phyloP scores from a whole-genome alignment of 2,329 filamentous ascomycete species.

The Cadophora malorum region DNA sequence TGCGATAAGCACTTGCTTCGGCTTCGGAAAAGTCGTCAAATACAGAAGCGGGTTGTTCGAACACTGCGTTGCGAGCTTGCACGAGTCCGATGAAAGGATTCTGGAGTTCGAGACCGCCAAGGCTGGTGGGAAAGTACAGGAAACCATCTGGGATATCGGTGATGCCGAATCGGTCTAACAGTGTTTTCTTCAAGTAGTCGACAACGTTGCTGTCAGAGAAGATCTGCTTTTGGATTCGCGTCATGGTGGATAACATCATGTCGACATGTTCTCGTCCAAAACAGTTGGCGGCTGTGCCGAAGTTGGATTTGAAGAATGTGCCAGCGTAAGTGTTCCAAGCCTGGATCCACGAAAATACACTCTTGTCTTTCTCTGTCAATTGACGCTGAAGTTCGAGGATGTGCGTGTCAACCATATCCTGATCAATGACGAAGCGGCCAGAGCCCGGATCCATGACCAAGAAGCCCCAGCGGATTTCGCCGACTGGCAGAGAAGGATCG shows the following conservation, averaged over 20 bases:
- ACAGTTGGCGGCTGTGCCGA: conserved; percentile 60
- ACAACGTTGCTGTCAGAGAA: conserved; percentile 54
- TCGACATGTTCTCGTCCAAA: conserved; percentile 62
- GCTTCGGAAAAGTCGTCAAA: conserved; percentile 43
- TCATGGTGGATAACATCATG: conserved; percentile 58
- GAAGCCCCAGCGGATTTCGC: conserved; percentile 65
- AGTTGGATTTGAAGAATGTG: conserved; percentile 63
- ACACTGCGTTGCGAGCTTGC: conserved; percentile 41
- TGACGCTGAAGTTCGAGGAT: conserved; percentile 62
- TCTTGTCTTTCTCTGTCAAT: conserved; percentile 55
- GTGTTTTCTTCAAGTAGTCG: conserved; percentile 54
- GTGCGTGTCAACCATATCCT: conserved; percentile 60
- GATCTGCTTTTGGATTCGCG: conserved; percentile 57
- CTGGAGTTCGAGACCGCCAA: conserved; percentile 50
- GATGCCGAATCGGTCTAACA: conserved; percentile 56
- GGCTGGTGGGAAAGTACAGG: conserved; percentile 49
- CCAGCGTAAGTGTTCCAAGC: conserved; percentile 65
- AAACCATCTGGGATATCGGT: conserved; percentile 50
- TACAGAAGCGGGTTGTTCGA: conserved; percentile 37
- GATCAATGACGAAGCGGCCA: conserved; percentile 62
- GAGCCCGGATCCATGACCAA: conserved; percentile 56
- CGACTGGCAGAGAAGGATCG: conserved; percentile 52
- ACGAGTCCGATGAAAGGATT: conserved; percentile 50
- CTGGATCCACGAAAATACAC: conserved; percentile 63
- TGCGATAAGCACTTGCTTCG: conserved; percentile 47